Base-by-base conservation (phyloP, 306 rosid genomes). In the Morella rubra region DNA sequence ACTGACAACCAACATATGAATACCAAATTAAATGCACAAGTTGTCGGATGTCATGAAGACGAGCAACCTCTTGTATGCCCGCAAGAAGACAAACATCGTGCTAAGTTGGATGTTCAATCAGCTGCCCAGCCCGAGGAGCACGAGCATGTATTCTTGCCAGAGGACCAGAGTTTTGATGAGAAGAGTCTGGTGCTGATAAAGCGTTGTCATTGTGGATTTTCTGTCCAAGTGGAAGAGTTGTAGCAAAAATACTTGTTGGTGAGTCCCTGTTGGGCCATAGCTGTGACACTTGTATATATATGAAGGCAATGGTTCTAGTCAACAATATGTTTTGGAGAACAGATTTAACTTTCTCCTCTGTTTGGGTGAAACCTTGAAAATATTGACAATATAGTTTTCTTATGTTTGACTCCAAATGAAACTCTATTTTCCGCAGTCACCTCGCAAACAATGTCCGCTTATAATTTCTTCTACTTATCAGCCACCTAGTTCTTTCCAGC, bases 151-250 rank as follows among this genome's bases (percentile, higher is more conserved):
- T 92, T 94, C 75, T 46, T 86, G 86, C 89, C 84, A 80, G 93
- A 87, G 86, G 54, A 73, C 4, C 95, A 85, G 82, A 84, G 81
- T 77, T 86, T 83, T 77, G 96, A 94, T 51, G 79, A 84, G 82
- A 87, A 55, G 54, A 86, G 79, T 73, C 84, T 80, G 77, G 72
- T 94, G 53, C 79, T 88, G 61, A 92, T 89, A 62, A 92, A 88
- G 76, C 86, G 95, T 73, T 92, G 97, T 56, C 84, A 72, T 3
- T 94, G 97, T 80, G 97, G 97, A 16, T 92, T 94, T 82, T 87
- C 97, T 9, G 84, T 94, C 68, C 91, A 90, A 86, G 93, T 91
- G 11, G 98, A 94, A 82, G 95, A 92, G 71, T 73, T 94, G 42
- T 92, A 92, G 85, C 62, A 68, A 41, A 10, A 27, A 24, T 0